phyloP scores from a whole-genome alignment of 768 basidiomycete genomes.

The Scleroderma citrinum region DNA sequence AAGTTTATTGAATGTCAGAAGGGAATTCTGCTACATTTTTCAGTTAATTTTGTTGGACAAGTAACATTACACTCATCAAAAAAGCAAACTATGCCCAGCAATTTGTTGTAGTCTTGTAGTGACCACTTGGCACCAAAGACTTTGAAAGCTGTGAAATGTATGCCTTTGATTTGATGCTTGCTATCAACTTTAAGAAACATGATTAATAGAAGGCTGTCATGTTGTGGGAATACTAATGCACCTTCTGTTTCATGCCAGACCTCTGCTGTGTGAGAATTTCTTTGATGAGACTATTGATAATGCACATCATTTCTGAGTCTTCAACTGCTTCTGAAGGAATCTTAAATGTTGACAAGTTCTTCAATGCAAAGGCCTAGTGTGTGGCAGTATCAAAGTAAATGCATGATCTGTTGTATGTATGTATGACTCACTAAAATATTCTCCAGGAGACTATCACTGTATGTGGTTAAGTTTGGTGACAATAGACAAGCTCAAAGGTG shows the following conservation, averaged over 20 bases:
- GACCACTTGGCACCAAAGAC: background rate
- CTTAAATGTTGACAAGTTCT: too few relatives aligned
- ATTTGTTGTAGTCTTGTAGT: conserved; percentile 1
- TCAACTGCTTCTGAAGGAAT: too few relatives aligned
- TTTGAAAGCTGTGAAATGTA: background rate
- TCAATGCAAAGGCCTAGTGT: too few relatives aligned
- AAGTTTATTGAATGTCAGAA: background rate
- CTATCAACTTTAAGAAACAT: too few relatives aligned
- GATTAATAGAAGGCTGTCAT: too few relatives aligned
- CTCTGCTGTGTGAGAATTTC: too few relatives aligned
- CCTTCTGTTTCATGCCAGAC: too few relatives aligned
- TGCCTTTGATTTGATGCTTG: background rate
- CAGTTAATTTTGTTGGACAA: background rate
- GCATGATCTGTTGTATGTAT: too few relatives aligned
- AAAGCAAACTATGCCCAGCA: conserved; percentile 6
- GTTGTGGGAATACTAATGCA: too few relatives aligned
- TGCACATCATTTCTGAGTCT: too few relatives aligned
- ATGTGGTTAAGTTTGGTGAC: conserved; percentile 1
- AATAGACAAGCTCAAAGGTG: conserved; percentile 1
- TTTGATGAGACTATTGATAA: too few relatives aligned
- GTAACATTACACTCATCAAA: background rate
- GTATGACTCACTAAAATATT: background rate
- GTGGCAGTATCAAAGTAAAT: too few relatives aligned
- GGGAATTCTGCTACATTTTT: background rate
- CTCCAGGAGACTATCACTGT: background rate